Base-by-base conservation (phyloP, 768 basidiomycete genomes). In the Neoboletus subvelutipes region DNA sequence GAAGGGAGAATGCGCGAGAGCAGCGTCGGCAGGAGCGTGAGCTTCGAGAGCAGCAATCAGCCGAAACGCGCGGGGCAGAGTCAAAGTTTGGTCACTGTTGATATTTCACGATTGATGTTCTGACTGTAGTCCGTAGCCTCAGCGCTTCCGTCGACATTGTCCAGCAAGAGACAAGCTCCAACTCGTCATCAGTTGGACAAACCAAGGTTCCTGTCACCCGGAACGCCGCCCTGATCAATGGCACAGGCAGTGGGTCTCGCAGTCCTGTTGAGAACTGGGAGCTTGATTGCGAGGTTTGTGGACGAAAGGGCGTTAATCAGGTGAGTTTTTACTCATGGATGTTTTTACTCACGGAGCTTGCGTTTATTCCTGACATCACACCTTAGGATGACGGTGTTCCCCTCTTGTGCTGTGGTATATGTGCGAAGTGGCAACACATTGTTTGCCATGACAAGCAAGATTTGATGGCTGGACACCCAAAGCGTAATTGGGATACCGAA, bases 371-470 rank as follows among this genome's bases (percentile, higher is more conserved):
- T 41, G 40, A 64, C 47, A 41, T 46, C 59, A 61, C 51, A 41
- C 29, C 55, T 40, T 36, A 94, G 93, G 90, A 94, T 58, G 92
- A 92, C 58, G 88, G 86, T 12, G 75, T 78, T 12, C 85, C 89
- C 4, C 80, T 96, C 74, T 83, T 93, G 67, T 92, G 84, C 37
- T 97, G 94, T 66, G 90, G 89, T 24, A 68, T 73, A 29, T 97
- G 94, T 71, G 81, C 79, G 15, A 85, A 85, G 70, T 97, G 94
- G 94, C 94, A 96, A 64, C 94, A 97, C 64, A 91, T 91, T 34
- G 68, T 76, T 22, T 97, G 94, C 65, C 92, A 95, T 65, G 90
- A 96, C 66, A 74, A 72, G 47, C 83, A 79, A 29, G 94, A 95
- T 70, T 71, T 75, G 31, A 73, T 77, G 22, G 80, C 82, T 43